Base-by-base conservation (phyloP, 495 filamentous ascomycete species). In the Pseudoneurospora amorphoporcata region DNA sequence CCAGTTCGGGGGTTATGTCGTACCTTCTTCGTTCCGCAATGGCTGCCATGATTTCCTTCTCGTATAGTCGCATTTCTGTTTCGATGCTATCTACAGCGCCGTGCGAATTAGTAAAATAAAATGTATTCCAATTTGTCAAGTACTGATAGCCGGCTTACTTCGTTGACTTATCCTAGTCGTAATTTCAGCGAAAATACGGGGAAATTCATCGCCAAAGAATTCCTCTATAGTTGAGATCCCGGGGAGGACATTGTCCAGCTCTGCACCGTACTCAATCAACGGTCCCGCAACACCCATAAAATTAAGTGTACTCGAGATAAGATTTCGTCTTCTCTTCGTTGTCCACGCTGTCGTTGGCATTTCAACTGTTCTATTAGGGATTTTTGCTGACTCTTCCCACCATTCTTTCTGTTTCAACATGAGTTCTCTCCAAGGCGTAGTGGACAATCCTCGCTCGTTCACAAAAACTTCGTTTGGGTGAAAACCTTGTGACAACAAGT, bases 31-130 rank as follows among this genome's bases (percentile, higher is more conserved):
- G 3, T 23, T 53, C n/a, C 9, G 45, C 19, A 12, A 53, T 29
- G 19, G 19, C 0, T 53, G 45, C 45, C 45, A 53, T 23, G 9
- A 53, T 3, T 8, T 1, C 3, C 0, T 23, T 9, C 45, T 12
- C 23, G 8, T 2, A 3, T n/a, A 19, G 8, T n/a, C 8, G 43
- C 8, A 45, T n/a, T 2, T 47, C 17, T 3, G n/a, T 8, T 47
- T n/a, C 7, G 1, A 2, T 8, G 0, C 3, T 0, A 4, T 2
- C 16, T 43, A 43, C 0, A n/a, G 41, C 0, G 41, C 0, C 4
- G 3, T 8, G 16, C 41, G 1, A 8, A n/a, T n/a, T 8, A n/a
- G 42, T 43, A 43, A n/a, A 17, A 6, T 43, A 1, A 16, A n/a
- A 43, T 0, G 6, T 2, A 43, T n/a, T 43, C 6, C 6, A n/a